These are phyloP conservation scores for Ophiocordyceps robertsii DNA, from an alignment of 2,329 filamentous ascomycete genomes.

Conservation along the genomic window DNA sequence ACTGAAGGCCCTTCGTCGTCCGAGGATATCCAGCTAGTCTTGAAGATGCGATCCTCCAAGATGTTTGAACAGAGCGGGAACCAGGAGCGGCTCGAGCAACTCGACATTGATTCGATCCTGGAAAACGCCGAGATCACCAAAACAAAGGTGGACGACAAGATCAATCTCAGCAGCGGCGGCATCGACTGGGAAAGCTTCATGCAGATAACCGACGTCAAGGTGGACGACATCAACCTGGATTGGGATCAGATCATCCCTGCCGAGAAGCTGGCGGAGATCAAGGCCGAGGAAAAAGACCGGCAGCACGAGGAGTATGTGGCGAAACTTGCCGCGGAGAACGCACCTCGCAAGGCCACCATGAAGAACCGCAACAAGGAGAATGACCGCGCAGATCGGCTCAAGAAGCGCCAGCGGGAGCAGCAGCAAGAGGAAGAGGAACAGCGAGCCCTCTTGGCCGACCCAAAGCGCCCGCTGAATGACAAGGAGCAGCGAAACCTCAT, in stretches of 20 bases:
- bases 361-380: conserved; percentile 43
- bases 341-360: conserved; percentile 60
- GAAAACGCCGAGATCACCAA: conserved; percentile 96
- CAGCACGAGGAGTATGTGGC: conserved; percentile 73
- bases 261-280: conserved; percentile 79
- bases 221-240: conserved; percentile 64
- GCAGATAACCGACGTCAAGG: conserved; percentile 95
- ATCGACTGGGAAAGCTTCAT: conserved; percentile 85
- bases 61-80: conserved; percentile 98
- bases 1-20: conserved; percentile 75
- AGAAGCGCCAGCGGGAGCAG: conserved; percentile 53
- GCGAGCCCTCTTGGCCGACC: conserved; percentile 62
- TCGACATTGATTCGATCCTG: conserved; percentile 93
- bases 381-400: conserved; percentile 51
- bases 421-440: conserved; percentile 60
- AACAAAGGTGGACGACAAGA: conserved; percentile 86
- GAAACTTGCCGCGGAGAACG: conserved; percentile 71
- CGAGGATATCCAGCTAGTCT: conserved; percentile 88
- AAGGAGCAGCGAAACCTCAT: conserved; percentile 91
- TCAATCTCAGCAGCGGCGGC: conserved; percentile 79
- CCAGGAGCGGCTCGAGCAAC: conserved; percentile 88
- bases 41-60: conserved; percentile 96
- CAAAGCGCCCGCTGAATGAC: conserved; percentile 77
- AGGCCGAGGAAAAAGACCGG: conserved; percentile 75
- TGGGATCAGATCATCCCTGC: conserved; percentile 99